These are phyloP conservation scores for Mycena indigotica DNA, from an alignment of 768 basidiomycete species.

Conservation along the genomic window DNA sequence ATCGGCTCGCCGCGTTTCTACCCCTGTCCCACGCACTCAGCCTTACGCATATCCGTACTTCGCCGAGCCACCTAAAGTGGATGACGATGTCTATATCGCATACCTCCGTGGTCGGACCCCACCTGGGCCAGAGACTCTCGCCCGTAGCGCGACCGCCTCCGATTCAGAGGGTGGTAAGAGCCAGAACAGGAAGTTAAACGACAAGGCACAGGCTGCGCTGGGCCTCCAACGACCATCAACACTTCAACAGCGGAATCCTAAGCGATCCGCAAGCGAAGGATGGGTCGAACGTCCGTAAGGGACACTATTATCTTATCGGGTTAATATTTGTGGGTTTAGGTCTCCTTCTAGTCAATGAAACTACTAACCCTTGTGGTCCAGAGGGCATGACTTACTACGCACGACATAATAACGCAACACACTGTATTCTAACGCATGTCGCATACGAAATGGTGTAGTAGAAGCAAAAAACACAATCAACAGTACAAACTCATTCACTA, in stretches of 20 bases:
- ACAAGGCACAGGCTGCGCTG: slow-evolving; percentile 20
- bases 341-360: neutral
- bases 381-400: neutral
- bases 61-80: slow-evolving; percentile 25
- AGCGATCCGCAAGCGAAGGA: slow-evolving; percentile 21
- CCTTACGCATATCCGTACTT: slow-evolving; percentile 42
- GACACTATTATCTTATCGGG: slow-evolving; percentile 2
- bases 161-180: slow-evolving; percentile 10
- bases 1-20: slow-evolving; percentile 22
- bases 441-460: neutral
- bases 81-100: slow-evolving; percentile 11
- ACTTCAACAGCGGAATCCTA: neutral
- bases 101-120: slow-evolving; percentile 15
- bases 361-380: neutral
- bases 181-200: slow-evolving; percentile 13
- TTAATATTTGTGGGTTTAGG: slow-evolving; percentile 17
- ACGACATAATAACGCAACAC: neutral
- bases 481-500: slow-evolving; percentile 2
- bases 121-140: slow-evolving; percentile 3
- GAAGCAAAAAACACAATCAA: neutral
- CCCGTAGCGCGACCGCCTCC: slow-evolving; percentile 3
- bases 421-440: neutral
- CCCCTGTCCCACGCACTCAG: slow-evolving; percentile 35
- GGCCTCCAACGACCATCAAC: slow-evolving; percentile 11
- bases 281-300: slow-evolving; percentile 20